Conservation (phyloP, 2,329 filamentous ascomycete genomes). For the Polychaeton citri region DNA sequence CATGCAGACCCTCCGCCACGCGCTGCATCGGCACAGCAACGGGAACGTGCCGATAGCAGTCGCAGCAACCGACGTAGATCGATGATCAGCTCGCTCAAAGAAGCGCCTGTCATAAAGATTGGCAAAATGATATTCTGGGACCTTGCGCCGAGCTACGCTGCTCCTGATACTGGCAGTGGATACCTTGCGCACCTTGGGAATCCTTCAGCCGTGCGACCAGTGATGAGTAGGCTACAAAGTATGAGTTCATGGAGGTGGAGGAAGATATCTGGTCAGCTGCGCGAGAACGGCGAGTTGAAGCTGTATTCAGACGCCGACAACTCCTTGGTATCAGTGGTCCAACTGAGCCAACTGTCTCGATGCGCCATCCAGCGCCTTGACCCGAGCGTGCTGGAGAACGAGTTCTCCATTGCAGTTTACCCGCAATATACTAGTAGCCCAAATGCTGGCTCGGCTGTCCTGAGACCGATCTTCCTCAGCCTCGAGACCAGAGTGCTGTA, state of each 20-base stretch:
- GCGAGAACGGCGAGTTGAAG: constrained; percentile 90
- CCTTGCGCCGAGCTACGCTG: constrained; percentile 42
- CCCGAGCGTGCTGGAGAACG: constrained; percentile 77
- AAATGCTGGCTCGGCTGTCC: constrained; percentile 54
- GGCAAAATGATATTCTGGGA: constrained; percentile 64
- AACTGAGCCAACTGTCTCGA: constrained; percentile 76
- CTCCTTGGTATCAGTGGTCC: constrained; percentile 66
- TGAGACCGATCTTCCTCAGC: constrained; percentile 79
- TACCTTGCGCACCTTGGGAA: constrained; percentile 8
- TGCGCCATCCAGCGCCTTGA: constrained; percentile 86
- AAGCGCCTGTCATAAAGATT: constrained; percentile 83
- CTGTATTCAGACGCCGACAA: constrained; percentile 78
- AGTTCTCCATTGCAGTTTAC: constrained; percentile 90
- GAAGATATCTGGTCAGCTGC: constrained; percentile 78
- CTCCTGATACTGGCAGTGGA: constrained; percentile 7
- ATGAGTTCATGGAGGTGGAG: constrained; percentile 59
- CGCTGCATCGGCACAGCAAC: constrained; percentile 5
- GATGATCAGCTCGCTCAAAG: constrained; percentile 38
- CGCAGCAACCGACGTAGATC: constrained; percentile 29
- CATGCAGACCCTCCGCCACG: constrained; percentile 7
- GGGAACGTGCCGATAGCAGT: constrained; percentile 16
- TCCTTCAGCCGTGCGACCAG: constrained; percentile 25
- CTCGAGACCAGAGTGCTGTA: constrained; percentile 81
- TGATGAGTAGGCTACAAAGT: constrained; percentile 42
- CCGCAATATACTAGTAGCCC: constrained; percentile 74